Base-by-base conservation (phyloP, 345 rosid genomes). In the Crucihimalaya himalaica region DNA sequence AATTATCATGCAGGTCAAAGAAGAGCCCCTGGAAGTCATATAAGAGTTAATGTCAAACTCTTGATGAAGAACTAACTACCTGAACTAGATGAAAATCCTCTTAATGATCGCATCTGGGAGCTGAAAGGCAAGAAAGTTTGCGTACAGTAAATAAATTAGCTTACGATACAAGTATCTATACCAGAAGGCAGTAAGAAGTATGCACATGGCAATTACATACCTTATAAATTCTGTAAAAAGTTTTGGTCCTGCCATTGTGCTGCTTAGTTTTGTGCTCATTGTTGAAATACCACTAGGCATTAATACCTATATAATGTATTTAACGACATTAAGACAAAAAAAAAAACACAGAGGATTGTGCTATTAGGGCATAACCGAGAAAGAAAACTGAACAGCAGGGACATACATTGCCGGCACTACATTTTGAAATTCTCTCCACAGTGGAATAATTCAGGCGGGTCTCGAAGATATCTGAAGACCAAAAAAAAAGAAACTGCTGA, bases 61-160 rank as follows among this genome's bases (percentile, higher is more conserved):
- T 0, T 21, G 52, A 66, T 48, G 61, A 58, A 27, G 28, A 67
- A 12, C 45, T 48, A 58, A 32, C 11, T 67, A 91, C 97, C 97
- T 77, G 98, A 84, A 71, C 82, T 82, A 39, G 98, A 86, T 61
- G 98, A 80, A 82, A 82, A 91, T 54, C 85, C 91, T 82, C 96
- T 88, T 54, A 62, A 83, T 73, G 73, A 76, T 21, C 67, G 81
- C 64, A 65, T 66, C 68, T 79, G 82, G 53, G 86, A 82, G 74
- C 98, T 91, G 85, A 70, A 42, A 76, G n/a, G 4, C 74, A 68
- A 34, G 51, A 62, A 62, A 69, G 7, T 31, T 34, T 54, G 74
- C 19, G 62, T 27, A 37, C 52, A 43, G n/a, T 76, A 32, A 75
- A 63, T 10, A 35, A 35, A 10, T 10, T 10, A 1, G 40, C 40